Base-by-base conservation (phyloP, 371 early-diverging fungal species). In the Phascolomyces articulosus region DNA sequence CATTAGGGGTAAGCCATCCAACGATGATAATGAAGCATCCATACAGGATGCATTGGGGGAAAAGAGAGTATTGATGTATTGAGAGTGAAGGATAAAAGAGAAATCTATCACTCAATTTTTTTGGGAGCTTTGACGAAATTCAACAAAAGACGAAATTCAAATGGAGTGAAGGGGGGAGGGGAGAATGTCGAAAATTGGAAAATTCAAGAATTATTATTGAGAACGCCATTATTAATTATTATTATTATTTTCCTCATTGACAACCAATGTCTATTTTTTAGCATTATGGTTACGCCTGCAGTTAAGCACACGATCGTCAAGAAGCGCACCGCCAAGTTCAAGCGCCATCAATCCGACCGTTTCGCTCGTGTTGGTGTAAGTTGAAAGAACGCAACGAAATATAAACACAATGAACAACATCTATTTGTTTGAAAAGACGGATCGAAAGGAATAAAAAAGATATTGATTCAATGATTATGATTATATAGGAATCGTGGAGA, bases 271-370 rank as follows among this genome's bases (percentile, higher is more conserved):
- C 15, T 47, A 16, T 41, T 13, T 28, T 58, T 13, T 34, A 53
- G 16, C 20, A 68, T 23, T 48, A 94, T 94, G 94, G 93, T 94
- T 74, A 88, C 93, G 82, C 91, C 98, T 75, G 82, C 93, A 68
- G 93, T 91, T 76, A 95, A 95, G 85, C 91, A 88, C 82, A 89
- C 82, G 74, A 98, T 98, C 78, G 92, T 97, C 81, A 98, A 99
- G 95, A 99, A 99, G 94, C 96, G 96, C 85, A 95, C 95, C 73
- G 95, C 93, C 87, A 83, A 86, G 83, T 99, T 99, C 92, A 90
- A 89, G 84, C 96, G 99, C 78, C 95, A 96, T 87, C 99, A 99
- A 83, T 96, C 95, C 73, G 99, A 99, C 91, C 95, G 99, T 85
- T 99, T 93, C 92, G 92, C 88, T 87, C 88, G 92, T 74, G 93